Evolutionary conservation across 495 filamentous ascomycete species (phyloP).

Genomic region (Penicillium pancosmium): DNA sequence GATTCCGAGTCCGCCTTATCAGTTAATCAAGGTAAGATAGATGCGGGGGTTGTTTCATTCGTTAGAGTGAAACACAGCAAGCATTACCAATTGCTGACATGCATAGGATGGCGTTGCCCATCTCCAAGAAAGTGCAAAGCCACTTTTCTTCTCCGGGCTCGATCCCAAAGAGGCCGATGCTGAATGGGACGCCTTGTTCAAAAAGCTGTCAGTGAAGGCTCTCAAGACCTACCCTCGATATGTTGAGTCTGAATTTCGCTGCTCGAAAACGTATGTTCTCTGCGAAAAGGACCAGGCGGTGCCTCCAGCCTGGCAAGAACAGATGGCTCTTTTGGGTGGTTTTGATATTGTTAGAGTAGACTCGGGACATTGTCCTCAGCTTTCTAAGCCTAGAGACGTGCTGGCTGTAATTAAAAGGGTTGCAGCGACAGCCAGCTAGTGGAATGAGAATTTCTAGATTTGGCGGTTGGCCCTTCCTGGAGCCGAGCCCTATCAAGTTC

Average conservation of each 20-base stretch:
- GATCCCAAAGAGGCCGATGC: conserved; percentile 8
- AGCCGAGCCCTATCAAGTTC: not conserved
- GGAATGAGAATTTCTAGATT: not conserved
- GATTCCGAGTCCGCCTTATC: conserved; percentile 11
- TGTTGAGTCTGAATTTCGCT: conserved; percentile 1
- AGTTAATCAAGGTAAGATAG: conserved; percentile 9
- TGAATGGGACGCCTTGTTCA: conserved; percentile 6
- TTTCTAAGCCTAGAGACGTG: not conserved
- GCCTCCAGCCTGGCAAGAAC: conserved; percentile 9
- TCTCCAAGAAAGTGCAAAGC: conserved; percentile 8
- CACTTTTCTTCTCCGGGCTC: conserved; percentile 4
- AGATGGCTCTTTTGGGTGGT: conserved; percentile 6
- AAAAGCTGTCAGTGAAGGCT: conserved; percentile 1
- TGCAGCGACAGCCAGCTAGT: not conserved
- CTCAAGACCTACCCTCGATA: conserved; percentile 2
- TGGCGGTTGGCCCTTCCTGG: not conserved
- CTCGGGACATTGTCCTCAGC: not conserved
- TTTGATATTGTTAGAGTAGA: conserved; percentile 2
- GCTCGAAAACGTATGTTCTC: conserved; percentile 8
- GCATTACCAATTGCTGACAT: not conserved
- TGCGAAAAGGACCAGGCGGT: conserved; percentile 9
- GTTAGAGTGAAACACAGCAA: not conserved
- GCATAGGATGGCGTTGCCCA: conserved; percentile 8
- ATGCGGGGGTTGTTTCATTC: too few relatives aligned
- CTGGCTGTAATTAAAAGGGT: not conserved